Conservation (phyloP, 2,329 filamentous ascomycete species). For the Curvularia hawaiiensis region DNA sequence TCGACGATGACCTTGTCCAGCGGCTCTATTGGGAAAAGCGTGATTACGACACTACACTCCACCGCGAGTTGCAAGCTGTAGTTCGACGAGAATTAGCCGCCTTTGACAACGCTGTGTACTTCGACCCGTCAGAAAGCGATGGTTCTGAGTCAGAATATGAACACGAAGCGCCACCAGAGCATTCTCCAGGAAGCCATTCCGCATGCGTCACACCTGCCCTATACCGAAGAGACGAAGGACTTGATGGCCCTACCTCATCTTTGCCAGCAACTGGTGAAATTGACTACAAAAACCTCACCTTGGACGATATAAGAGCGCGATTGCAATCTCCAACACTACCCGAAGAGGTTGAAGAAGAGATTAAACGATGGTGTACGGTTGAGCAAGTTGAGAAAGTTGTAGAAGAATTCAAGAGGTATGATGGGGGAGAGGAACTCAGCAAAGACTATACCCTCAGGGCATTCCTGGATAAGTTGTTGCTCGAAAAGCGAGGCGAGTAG, state of each 20-base stretch:
- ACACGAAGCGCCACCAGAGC: background rate
- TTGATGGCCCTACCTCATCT: slow-evolving; percentile 17
- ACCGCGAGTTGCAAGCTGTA: slow-evolving; percentile 26
- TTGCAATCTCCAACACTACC: slow-evolving; percentile 31
- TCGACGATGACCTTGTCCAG: slow-evolving; percentile 32
- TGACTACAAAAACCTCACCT: slow-evolving; percentile 19
- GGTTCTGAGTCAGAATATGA: slow-evolving; percentile 7
- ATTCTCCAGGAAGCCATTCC: background rate
- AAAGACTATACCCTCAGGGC: slow-evolving; percentile 25
- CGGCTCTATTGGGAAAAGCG: slow-evolving; percentile 19
- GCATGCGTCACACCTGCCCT: background rate
- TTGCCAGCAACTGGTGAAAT: slow-evolving; percentile 38
- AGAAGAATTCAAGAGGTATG: slow-evolving; percentile 16
- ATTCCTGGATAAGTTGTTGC: slow-evolving; percentile 23
- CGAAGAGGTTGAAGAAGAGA: background rate
- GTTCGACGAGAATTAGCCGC: slow-evolving; percentile 26
- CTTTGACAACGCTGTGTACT: slow-evolving; percentile 16
- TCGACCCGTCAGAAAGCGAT: slow-evolving; percentile 8
- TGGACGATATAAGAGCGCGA: slow-evolving; percentile 37
- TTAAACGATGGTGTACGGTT: slow-evolving; percentile 11
- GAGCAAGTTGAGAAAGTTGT: slow-evolving; percentile 12
- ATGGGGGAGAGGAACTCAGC: background rate
- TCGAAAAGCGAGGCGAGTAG: slow-evolving; percentile 10
- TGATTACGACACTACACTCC: slow-evolving; percentile 29
- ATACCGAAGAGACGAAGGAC: background rate